phyloP scores from a whole-genome alignment of 495 filamentous ascomycete species.

The Tetracladium setigerum region DNA sequence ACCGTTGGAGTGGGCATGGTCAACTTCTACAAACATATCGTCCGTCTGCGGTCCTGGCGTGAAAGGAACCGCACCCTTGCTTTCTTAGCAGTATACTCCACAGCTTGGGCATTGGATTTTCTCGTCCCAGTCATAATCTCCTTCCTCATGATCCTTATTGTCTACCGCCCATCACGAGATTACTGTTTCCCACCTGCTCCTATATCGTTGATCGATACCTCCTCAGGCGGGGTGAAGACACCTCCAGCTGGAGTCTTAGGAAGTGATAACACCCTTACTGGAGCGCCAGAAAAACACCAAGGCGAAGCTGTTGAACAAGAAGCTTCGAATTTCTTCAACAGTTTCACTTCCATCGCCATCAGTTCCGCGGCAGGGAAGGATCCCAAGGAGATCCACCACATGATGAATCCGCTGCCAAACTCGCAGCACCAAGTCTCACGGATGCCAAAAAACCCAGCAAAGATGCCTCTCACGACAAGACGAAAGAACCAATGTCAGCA shows the following conservation, averaged over 20 bases:
- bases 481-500: constrained; percentile 74
- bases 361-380: constrained; percentile 69
- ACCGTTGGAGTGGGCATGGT: constrained; percentile 65
- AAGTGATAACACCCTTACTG: constrained; percentile 71
- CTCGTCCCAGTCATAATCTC: constrained; percentile 52
- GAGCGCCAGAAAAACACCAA: constrained; percentile 75
- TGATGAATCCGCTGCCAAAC: constrained; percentile 14
- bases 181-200: constrained; percentile 71
- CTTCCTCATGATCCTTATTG: constrained; percentile 56
- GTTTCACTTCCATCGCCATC: constrained; percentile 66
- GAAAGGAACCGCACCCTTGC: constrained; percentile 59
- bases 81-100: constrained; percentile 65
- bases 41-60: constrained; percentile 70
- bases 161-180: constrained; percentile 54
- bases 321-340: constrained; percentile 72
- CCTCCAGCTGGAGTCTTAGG: constrained; percentile 63
- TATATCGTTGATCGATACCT: constrained; percentile 53
- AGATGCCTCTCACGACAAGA: constrained; percentile 59
- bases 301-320: constrained; percentile 85
- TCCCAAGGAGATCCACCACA: constrained; percentile 33
- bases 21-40: constrained; percentile 64
- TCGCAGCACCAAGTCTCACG: constrained; percentile 53
- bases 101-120: constrained; percentile 71
- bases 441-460: constrained; percentile 50
- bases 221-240: constrained; percentile 59